These are phyloP conservation scores for Radiomyces spectabilis DNA, from an alignment of 192 early-diverging fungal genomes.

Conservation along the genomic window DNA sequence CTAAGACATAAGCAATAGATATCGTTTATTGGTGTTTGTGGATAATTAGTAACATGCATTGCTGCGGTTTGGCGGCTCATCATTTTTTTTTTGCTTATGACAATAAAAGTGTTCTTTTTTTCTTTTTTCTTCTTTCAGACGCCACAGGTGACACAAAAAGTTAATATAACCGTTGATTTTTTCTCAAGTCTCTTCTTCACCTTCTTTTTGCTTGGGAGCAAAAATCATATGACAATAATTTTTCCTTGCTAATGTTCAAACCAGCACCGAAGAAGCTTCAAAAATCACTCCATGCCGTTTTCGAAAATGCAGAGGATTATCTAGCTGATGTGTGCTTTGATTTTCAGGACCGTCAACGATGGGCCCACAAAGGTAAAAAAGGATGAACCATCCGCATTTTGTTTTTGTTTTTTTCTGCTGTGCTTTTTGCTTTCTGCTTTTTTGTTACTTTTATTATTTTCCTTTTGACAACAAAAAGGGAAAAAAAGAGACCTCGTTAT, in stretches of 20 bases:
- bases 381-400: no score
- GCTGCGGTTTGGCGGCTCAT: no score
- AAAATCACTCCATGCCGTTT: slow-evolving; percentile 8
- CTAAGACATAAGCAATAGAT: no score
- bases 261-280: slow-evolving; percentile 6
- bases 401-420: background rate
- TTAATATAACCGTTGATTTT: no score
- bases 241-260: slow-evolving; percentile 15
- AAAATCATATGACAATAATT: background rate
- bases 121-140: background rate
- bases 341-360: slow-evolving; percentile 3
- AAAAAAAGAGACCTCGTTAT: background rate
- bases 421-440: no score
- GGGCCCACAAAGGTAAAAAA: slow-evolving; percentile 25
- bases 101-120: no score
- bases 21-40: no score
- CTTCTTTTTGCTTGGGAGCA: no score
- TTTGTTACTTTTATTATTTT: no score
- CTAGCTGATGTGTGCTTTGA: slow-evolving; percentile 19
- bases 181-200: background rate
- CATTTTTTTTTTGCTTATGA: no score
- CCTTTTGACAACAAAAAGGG: background rate
- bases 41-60: no score
- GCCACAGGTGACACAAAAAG: no score
- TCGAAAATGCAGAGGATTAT: slow-evolving; percentile 16